Evolutionary conservation across 2,329 filamentous ascomycete species (phyloP), one percentile per base, ranked within the genome.

Genomic region (Penicillium carneum): DNA sequence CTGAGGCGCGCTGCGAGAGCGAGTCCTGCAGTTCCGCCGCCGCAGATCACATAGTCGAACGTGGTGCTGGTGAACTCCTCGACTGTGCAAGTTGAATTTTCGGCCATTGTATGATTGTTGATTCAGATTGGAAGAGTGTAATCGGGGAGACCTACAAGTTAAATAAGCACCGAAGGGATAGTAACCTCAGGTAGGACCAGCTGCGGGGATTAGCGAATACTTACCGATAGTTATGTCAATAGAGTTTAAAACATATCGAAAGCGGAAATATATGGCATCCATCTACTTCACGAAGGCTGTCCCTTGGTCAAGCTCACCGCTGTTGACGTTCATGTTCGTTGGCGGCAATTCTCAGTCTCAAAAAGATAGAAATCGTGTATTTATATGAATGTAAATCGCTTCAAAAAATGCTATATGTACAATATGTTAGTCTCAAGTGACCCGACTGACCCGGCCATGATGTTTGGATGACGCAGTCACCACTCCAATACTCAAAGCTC

Each of bases 1-100:
- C 79, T 80, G 1, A 86, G 58, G n/a, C 69, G 69, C 1, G 66
- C 63, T 8, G 69, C 69, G 23, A 86, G 74, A 0, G 74, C 76
- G 9, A 85, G 73, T 1, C 84, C 84, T 3, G 83, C 82, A 2
- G 82, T 85, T 4, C 84, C 84, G n/a, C 84, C 84, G 34, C 84
- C 84, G 38, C 84, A 73, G 58, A 86, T 70, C 50, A 85, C 58
- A 34, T 66, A 71, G 57, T 71, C 69, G 46, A 71, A 71, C 16
- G 55, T 42, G n/a, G 59, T 64, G 20, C 41, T 34, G 8, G 49
- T 54, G 26, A 66, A 66, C 26, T 66, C 63, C 20, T 63, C 62
- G 14, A 64, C 34, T 10, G 56, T 53, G 46, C 59, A 62, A 8
- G 56, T 64, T 26, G 62, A 42, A 26, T 36, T 49, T 56, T 59